Base-by-base conservation (phyloP, 352 stramenopile species). In the Pythium volutum region DNA sequence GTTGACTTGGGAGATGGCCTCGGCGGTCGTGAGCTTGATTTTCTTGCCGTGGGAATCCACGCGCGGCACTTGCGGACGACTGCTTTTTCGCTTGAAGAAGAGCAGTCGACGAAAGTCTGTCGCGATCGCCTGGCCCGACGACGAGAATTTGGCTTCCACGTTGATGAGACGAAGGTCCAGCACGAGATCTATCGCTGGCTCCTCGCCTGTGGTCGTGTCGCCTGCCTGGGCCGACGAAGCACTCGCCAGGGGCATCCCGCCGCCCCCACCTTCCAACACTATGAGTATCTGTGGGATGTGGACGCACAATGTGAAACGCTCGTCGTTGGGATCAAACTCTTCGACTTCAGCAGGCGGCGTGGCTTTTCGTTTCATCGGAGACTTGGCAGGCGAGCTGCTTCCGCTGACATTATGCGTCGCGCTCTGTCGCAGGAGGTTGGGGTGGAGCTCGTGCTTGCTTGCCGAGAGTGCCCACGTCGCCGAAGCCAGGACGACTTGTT, bases 241-340 rank as follows among this genome's bases (percentile, higher is more conserved):
- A 18, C 27, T 31, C 15, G 15, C 52, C 11, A n/a, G n/a, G n/a
- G 69, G 47, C 10, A 48, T 58, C 10, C 54, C 42, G 0, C 57
- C 70, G 49, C 80, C 77, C 18, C 10, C 31, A 36, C 78, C 76
- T 67, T 88, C 76, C 2, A 91, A 73, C 9, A 85, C 76, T 25
- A 91, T 71, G 4, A 87, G 14, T 18, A 91, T 76, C 60, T 88
- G 76, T 6, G 79, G 78, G 26, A 91, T 88, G 11, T 81, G 74
- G 47, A 91, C 56, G n/a, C 70, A 78, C 1, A 91, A 38, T 54
- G 71, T 75, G 16, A 91, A 75, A 8, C 67, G 56, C 22, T 91
- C 82, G n/a, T 91, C 82, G 52, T 84, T 66, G 8, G 70, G 62
- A 20, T 88, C 74, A 58, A 91, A 91, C 45, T 71, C 62, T 27